These are phyloP conservation scores for Crithidia sp. DNA, from an alignment of 208 protist species.

Conservation along the genomic window DNA sequence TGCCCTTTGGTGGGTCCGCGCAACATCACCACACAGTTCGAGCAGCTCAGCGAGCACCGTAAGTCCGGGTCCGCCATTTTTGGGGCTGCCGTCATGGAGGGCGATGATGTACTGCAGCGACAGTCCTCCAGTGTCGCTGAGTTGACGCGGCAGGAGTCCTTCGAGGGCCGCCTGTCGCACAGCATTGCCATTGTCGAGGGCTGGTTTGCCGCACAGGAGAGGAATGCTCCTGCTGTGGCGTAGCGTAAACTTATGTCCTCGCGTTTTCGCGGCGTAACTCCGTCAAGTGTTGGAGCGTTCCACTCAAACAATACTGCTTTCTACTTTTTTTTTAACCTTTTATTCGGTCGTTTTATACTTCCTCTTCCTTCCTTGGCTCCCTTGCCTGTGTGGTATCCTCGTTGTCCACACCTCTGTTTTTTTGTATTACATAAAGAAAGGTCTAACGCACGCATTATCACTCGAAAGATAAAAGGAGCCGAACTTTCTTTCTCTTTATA, in stretches of 20 bases:
- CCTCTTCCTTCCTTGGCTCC: not conserved
- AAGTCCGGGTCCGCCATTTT: not conserved
- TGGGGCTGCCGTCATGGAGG: not conserved
- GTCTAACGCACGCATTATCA: too few relatives aligned
- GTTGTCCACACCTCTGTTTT: too few relatives aligned
- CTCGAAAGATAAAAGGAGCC: too few relatives aligned
- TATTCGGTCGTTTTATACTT: not conserved
- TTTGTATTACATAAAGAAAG: too few relatives aligned
- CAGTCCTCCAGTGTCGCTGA: slow-evolving; percentile 10
- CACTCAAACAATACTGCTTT: not conserved
- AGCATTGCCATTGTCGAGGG: slow-evolving; percentile 17
- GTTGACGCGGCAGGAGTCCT: slow-evolving; percentile 2
- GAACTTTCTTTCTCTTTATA: too few relatives aligned
- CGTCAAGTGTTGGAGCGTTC: too few relatives aligned
- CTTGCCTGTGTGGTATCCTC: too few relatives aligned
- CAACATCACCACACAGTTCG: slow-evolving; percentile 17
- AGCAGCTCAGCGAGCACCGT: slow-evolving; percentile 10
- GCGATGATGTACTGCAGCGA: not conserved
- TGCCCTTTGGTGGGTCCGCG: slow-evolving; percentile 15
- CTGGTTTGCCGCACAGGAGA: slow-evolving; percentile 3
- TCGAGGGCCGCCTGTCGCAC: slow-evolving; percentile 10
- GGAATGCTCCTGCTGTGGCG: not conserved
- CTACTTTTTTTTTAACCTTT: not conserved
- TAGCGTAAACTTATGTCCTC: not conserved
- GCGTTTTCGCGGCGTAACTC: too few relatives aligned